phyloP scores from a whole-genome alignment of 441 rosid genomes.

The Erodium trifolium region DNA sequence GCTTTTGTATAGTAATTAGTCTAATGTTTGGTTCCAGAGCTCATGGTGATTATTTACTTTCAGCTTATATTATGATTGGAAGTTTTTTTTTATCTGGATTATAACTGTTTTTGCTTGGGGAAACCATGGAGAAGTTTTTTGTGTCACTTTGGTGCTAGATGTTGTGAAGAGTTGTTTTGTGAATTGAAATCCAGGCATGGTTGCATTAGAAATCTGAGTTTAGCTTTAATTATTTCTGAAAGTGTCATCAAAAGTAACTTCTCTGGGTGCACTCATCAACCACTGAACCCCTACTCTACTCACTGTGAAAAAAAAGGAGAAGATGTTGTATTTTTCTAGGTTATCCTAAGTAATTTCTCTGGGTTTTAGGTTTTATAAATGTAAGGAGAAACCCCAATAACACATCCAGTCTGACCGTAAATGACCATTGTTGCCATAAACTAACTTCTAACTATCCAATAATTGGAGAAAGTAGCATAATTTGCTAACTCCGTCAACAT shows the following conservation, averaged over 20 bases:
- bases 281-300: background rate
- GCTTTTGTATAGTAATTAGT: background rate
- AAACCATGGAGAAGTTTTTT: background rate
- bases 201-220: background rate
- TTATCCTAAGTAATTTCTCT: background rate
- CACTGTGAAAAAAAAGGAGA: background rate
- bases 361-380: background rate
- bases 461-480: too few species aligned
- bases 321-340: background rate
- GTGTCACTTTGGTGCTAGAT: background rate
- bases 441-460: too few species aligned
- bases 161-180: background rate
- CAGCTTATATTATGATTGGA: background rate
- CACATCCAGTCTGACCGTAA: background rate
- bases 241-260: background rate
- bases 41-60: background rate
- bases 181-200: background rate
- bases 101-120: background rate
- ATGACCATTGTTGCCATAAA: too few species aligned
- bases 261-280: constrained; percentile 2
- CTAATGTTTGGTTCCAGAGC: background rate
- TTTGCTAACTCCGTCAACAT: too few species aligned
- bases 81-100: background rate
- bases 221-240: background rate
- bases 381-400: background rate